Evolutionary conservation across 2,329 filamentous ascomycete genomes (phyloP), one percentile per base, ranked within the genome.

Genomic region (Pestalotiopsis sp.): DNA sequence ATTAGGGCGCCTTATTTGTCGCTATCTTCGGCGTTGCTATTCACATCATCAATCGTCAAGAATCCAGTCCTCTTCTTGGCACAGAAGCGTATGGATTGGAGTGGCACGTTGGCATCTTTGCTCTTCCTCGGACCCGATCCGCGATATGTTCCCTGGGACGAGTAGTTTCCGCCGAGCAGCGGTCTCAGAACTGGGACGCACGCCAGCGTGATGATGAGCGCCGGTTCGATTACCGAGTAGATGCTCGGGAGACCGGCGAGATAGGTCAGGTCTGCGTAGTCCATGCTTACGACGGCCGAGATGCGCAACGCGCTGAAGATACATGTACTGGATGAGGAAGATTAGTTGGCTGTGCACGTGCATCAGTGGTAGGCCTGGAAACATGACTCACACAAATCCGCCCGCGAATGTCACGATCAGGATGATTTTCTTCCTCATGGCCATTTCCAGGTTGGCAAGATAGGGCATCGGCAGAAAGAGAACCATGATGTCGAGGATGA

Each of bases 171-270:
- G 9, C 59, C 59, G 20, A 68, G 27, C 17, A 68, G 31, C 4
- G 67, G 67, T 4, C 67, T 49, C 56, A 68, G 38, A 9, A 68
- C 27, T 12, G 67, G 67, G 14, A 68, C 45, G 56, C 67, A 68
- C 27, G 67, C 67, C 25, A 68, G 57, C 5, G 57, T 66, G 62
- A 68, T 66, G 41, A 56, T 62, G 39, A 65, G 41, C 17, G 39
- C n/a, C 14, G 67, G 67, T 27, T 68, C 62, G 36, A 68, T 49
- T 4, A 45, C 62, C 13, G 45, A 58, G 39, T 58, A 68, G 36
- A 68, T 61, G 38, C 58, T 49, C 1, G 66, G 7, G 13, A 39
- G 20, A 6, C 39, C 58, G 27, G 57, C 45, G 45, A 36, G 41
- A 52, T 64, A 64, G 23, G 66, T 64, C 45, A 68, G 20, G 38